Base-by-base conservation (phyloP, 306 rosid species). In the Cucurbita ficifolia region DNA sequence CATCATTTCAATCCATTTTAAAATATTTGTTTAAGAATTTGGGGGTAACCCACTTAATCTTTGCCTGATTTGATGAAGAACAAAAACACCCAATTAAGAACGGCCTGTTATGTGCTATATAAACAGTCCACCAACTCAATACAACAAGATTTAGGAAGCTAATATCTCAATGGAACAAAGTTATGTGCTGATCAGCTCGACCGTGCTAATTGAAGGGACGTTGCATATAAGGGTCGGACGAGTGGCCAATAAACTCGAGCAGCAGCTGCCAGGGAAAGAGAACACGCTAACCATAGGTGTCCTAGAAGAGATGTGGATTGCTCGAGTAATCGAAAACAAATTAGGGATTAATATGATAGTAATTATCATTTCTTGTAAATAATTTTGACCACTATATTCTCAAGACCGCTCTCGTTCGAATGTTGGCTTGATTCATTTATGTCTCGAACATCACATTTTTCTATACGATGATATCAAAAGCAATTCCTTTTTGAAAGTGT, bases 21-120 rank as follows among this genome's bases (percentile, higher is more conserved):
- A 42, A 64, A 48, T 51, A 58, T 67, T 69, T 13, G 52, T 71
- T 35, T 13, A 22, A 22, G 48, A 60, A 29, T 51, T n/a, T 75
- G 54, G 76, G 76, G 77, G 8, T 71, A 53, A 14, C 75, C 83
- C 84, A 81, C 82, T 70, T 5, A 8, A 67, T 29, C 24, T 63
- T 42, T 73, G 77, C 43, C 81, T 76, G 73, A 56, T 48, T 73
- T 29, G 63, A 64, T 62, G 78, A 35, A 55, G 78, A 60, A 60
- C 24, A 38, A 63, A 5, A 63, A 63, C 17, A 16, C 50, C 16
- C 49, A 65, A 65, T 65, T 65, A 42, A 19, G 0, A 43, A 65
- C 11, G 36, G 38, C 5, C 72, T 2, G 14, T 11, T 21, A 43
- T 65, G 52, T 65, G 18, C 72, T 65, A 42, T 65, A 65, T 65